phyloP scores from a whole-genome alignment of 106 monocot genomes.

The Allium fistulosum region DNA sequence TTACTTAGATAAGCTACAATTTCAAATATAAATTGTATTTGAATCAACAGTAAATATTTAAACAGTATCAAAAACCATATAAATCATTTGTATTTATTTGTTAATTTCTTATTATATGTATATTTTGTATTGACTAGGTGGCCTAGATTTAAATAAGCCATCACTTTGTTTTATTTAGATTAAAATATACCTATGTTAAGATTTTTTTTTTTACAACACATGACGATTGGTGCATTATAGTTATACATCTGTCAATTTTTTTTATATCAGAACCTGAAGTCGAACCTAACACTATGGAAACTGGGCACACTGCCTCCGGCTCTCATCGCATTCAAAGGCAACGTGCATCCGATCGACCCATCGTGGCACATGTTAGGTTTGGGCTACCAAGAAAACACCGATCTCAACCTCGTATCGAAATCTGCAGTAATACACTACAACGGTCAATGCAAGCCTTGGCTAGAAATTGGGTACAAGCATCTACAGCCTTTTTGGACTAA shows the following conservation, averaged over 20 bases:
- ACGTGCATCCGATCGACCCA: slow-evolving; percentile 80
- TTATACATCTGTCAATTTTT: not conserved
- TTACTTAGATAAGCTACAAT: no score
- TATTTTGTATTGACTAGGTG: no score
- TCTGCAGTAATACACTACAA: slow-evolving; percentile 94
- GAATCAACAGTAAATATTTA: no score
- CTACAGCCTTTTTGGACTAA: slow-evolving; percentile 83
- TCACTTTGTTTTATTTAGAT: no score
- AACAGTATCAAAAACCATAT: no score
- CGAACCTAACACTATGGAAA: slow-evolving; percentile 80
- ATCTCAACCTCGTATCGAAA: slow-evolving; percentile 34
- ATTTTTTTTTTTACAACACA: no score
- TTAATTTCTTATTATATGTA: no score
- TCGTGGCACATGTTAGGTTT: slow-evolving; percentile 93
- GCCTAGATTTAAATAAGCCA: no score
- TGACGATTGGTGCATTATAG: no score
- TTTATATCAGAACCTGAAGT: slow-evolving; percentile 60
- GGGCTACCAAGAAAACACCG: slow-evolving; percentile 85
- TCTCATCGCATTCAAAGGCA: slow-evolving; percentile 72
- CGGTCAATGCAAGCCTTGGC: slow-evolving; percentile 89
- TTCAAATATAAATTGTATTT: no score
- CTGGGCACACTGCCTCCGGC: slow-evolving; percentile 94
- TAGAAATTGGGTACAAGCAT: slow-evolving; percentile 81
- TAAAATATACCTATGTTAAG: no score
- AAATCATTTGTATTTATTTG: no score